Percentiles rank a stretch among this genome's conserved stretches.
Conservation (phyloP, 805 yeast genomes). For the Candida lessepsii region DNA sequence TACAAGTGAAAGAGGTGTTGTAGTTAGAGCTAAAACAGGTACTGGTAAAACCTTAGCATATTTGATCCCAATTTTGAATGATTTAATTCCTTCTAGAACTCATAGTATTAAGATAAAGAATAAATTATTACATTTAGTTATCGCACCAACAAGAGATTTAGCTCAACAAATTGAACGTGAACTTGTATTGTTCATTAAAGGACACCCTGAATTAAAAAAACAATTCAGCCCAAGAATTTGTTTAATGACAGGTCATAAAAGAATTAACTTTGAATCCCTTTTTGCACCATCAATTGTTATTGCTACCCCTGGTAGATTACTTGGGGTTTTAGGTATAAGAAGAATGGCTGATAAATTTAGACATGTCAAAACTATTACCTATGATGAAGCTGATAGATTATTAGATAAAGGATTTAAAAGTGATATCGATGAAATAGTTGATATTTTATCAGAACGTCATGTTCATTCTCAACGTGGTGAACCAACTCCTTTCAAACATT, state of each 20-base stretch:
- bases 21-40: slow-evolving; percentile 91
- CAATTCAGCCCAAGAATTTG: slow-evolving; percentile 34
- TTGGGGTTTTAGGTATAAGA: slow-evolving; percentile 54
- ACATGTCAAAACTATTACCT: slow-evolving; percentile 60
- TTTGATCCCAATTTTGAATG: slow-evolving; percentile 65
- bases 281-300: slow-evolving; percentile 62
- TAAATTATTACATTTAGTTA: slow-evolving; percentile 50
- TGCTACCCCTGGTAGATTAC: slow-evolving; percentile 87
- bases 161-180: slow-evolving; percentile 80
- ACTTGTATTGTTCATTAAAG: slow-evolving; percentile 37
- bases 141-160: slow-evolving; percentile 89
- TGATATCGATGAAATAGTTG: slow-evolving; percentile 59
- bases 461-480: slow-evolving; percentile 21
- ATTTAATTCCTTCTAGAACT: slow-evolving; percentile 11
- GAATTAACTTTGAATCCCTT: slow-evolving; percentile 29
- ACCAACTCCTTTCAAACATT: slow-evolving; percentile 49
- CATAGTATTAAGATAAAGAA: slow-evolving; percentile 43
- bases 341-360: slow-evolving; percentile 46
- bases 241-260: slow-evolving; percentile 67
- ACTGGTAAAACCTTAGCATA: slow-evolving; percentile 94
- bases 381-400: slow-evolving; percentile 91
- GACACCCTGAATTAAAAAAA: slow-evolving; percentile 19
- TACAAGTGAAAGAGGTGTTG: slow-evolving; percentile 57
- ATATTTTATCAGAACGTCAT: slow-evolving; percentile 38
- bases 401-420: slow-evolving; percentile 78